Evolutionary conservation across 2,329 filamentous ascomycete species (phyloP), one percentile per base, ranked within the genome.

Genomic region (Colletotrichum tropicale): DNA sequence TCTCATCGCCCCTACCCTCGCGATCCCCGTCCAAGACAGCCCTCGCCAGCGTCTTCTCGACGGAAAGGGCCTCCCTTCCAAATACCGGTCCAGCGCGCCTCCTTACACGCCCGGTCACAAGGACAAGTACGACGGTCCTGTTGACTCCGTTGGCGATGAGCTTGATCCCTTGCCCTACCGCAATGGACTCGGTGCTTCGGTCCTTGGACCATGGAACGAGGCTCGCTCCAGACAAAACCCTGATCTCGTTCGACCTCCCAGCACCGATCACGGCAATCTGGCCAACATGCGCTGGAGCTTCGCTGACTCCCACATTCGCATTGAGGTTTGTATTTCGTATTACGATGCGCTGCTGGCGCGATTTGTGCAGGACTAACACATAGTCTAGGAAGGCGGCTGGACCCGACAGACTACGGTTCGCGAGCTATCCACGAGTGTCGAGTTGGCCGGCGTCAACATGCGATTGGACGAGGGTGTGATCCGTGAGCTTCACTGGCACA

Each of bases 401-500:
- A 94, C 94, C 2, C 89, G 94, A 32, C 92, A 95, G 83, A 95
- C 93, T 1, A 94, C 93, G 4, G 85, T 92, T 18, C 89, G 91
- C 36, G 92, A 94, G 83, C 87, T 94, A 5, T 88, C 90, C 60
- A 89, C 89, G 6, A 93, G 92, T 77, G 88, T 91, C n/a, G 93
- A 95, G 81, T 88, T 96, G 62, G 94, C 94, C 4, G 92, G 92
- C 48, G 94, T 95, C 71, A 95, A 95, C 82, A 96, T 96, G 94
- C 90, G 94, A n/a, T 90, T 96, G 3, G 93, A 93, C 56, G 86
- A 91, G 76, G 93, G 93, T 34, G 94, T 93, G 36, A 94, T 94
- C 78, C 92, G 94, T 30, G 94, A 96, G 82, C 88, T 96, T 7
- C 94, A 96, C 81, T 96, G 94, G 94, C 94, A 96, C 86, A 94